These are phyloP conservation scores for Daldinia caldariorum DNA, from an alignment of 495 filamentous ascomycete species.

Conservation along the genomic window DNA sequence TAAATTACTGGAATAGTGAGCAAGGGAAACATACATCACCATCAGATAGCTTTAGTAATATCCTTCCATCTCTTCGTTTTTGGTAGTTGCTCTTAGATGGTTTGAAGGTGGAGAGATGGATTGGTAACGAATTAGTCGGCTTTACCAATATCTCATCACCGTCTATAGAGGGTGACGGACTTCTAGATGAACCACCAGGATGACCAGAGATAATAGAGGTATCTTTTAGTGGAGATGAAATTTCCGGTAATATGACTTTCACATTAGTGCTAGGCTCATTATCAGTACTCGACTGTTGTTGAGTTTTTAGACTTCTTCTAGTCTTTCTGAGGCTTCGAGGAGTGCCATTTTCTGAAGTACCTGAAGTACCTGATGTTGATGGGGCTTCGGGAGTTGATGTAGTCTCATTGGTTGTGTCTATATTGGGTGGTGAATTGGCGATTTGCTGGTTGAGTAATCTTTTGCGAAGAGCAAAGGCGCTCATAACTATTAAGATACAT, in stretches of 20 bases:
- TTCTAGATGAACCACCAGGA: conserved; percentile 17
- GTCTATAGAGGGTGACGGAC: conserved; percentile 26
- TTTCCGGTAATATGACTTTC: not conserved
- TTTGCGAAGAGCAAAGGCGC: conserved; percentile 62
- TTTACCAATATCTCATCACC: conserved; percentile 33
- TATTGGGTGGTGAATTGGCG: conserved; percentile 9
- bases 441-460: conserved; percentile 47
- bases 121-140: conserved; percentile 22
- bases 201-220: not conserved
- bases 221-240: not conserved
- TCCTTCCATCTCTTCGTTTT: conserved; percentile 48
- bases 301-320: conserved; percentile 9
- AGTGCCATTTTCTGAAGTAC: conserved; percentile 9
- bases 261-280: not conserved
- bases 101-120: conserved; percentile 57
- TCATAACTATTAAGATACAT: conserved; percentile 53
- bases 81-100: conserved; percentile 56
- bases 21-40: conserved; percentile 55
- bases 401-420: conserved; percentile 3
- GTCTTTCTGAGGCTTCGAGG: conserved; percentile 9
- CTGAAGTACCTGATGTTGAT: not conserved
- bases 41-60: conserved; percentile 51
- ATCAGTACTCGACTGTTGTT: conserved; percentile 24
- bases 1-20: not conserved
- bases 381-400: not conserved